Conservation (phyloP, 306 rosid genomes). For the Castanea mollissima region DNA sequence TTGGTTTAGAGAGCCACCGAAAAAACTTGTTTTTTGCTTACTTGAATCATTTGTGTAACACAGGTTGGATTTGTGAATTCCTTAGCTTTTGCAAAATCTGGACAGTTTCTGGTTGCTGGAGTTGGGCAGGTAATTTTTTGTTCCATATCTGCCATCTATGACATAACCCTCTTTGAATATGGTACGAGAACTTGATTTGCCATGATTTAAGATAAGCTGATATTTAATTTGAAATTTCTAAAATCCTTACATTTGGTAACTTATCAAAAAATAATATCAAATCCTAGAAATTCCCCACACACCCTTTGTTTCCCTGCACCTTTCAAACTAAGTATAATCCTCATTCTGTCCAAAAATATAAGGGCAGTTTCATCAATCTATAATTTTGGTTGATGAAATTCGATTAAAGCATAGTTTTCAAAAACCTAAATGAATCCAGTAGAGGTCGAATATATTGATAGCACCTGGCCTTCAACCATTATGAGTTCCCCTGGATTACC, state of each 20-base stretch:
- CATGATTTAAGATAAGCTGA: background rate
- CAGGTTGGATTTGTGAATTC: constrained; percentile 97
- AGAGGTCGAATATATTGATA: too few species aligned
- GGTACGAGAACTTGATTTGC: background rate
- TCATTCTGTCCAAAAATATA: too few species aligned
- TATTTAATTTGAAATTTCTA: background rate
- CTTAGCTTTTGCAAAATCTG: constrained; percentile 86
- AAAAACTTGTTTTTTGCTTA: background rate
- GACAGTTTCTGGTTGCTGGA: constrained; percentile 76
- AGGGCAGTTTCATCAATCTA: too few species aligned
- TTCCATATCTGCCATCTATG: background rate
- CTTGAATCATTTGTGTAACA: constrained; percentile 12
- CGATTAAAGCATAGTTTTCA: too few species aligned
- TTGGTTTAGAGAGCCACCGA: background rate
- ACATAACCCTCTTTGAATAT: background rate
- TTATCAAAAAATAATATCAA: background rate
- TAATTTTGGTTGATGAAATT: too few species aligned
- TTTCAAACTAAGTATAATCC: too few species aligned
- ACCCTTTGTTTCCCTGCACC: too few species aligned
- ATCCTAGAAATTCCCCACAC: too few species aligned
- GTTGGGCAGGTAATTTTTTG: constrained; percentile 72
- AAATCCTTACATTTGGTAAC: background rate
- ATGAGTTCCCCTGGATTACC: too few species aligned
- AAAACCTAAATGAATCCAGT: too few species aligned
- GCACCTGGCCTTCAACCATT: too few species aligned